These are phyloP conservation scores for Cardiospermum halicacabum DNA, from an alignment of 345 rosid species.

Conservation along the genomic window DNA sequence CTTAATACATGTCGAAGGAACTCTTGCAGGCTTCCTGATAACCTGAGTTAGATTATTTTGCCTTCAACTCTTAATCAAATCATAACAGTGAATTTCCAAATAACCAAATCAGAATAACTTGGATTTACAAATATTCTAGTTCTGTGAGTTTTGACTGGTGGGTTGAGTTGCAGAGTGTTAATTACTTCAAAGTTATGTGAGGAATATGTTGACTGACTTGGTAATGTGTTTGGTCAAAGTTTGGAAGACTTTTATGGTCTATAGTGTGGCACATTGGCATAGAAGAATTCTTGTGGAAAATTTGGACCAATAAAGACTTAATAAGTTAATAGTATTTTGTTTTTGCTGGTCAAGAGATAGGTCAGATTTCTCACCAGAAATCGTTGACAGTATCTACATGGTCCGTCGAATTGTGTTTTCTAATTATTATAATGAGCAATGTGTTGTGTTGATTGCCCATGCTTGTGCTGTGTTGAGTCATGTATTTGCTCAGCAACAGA, in stretches of 20 bases:
- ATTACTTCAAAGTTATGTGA: too few species aligned
- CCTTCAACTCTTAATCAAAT: too few species aligned
- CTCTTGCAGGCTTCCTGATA: too few species aligned
- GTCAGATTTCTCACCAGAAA: slow-evolving; percentile 4
- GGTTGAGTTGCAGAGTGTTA: too few species aligned
- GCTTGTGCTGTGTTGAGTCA: not conserved
- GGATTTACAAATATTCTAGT: too few species aligned
- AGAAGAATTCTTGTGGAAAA: not conserved
- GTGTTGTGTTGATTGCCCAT: not conserved
- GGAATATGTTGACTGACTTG: not conserved
- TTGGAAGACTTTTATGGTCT: not conserved
- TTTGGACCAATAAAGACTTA: not conserved
- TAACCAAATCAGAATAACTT: too few species aligned
- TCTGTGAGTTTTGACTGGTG: too few species aligned
- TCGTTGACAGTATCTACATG: not conserved
- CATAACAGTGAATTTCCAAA: too few species aligned
- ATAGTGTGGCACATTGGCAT: not conserved
- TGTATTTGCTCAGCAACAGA: not conserved
- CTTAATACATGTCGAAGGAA: too few species aligned
- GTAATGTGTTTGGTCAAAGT: not conserved
- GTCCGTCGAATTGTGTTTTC: too few species aligned
- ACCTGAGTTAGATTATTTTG: too few species aligned
- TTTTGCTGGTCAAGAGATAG: not conserved
- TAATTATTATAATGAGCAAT: not conserved
- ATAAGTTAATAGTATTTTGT: too few species aligned